phyloP scores from a whole-genome alignment of 2,329 filamentous ascomycete genomes.

The Mariannaea elegans region DNA sequence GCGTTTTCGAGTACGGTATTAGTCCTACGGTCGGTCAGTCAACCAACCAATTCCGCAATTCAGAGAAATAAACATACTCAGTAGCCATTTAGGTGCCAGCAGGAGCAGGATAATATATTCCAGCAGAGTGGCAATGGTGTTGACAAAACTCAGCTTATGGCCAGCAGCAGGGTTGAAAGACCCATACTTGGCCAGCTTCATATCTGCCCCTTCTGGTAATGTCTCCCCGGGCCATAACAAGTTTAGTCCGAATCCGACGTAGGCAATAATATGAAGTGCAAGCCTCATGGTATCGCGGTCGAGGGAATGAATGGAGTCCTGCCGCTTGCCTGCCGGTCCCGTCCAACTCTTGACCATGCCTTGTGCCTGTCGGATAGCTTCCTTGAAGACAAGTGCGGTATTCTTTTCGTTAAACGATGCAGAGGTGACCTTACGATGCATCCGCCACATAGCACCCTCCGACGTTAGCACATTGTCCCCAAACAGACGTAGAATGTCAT shows the following conservation, averaged over 20 bases:
- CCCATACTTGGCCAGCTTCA: constrained; percentile 58
- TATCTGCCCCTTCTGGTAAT: constrained; percentile 52
- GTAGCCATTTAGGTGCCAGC: constrained; percentile 65
- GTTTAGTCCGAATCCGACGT: constrained; percentile 75
- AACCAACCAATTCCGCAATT: neutral
- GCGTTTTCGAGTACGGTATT: constrained; percentile 61
- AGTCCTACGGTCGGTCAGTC: constrained; percentile 42
- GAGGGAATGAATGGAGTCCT: constrained; percentile 61
- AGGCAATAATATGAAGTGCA: constrained; percentile 66
- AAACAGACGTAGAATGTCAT: constrained; percentile 57
- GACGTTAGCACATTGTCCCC: constrained; percentile 77
- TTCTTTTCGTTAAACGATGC: constrained; percentile 82
- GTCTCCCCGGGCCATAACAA: constrained; percentile 71
- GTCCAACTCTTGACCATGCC: constrained; percentile 69
- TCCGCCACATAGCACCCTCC: constrained; percentile 75
- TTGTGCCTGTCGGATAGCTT: constrained; percentile 69
- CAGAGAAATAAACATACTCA: constrained; percentile 51
- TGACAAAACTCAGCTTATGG: constrained; percentile 71
- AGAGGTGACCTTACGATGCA: constrained; percentile 76
- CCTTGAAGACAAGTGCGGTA: constrained; percentile 71
- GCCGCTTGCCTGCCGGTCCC: constrained; percentile 37
- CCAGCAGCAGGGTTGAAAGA: constrained; percentile 57
- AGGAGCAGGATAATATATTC: constrained; percentile 71
- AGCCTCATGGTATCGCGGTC: constrained; percentile 73
- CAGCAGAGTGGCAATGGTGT: constrained; percentile 68